These are phyloP conservation scores for Hypoxylon sp. DNA, from an alignment of 2,329 filamentous ascomycete genomes.

Conservation along the genomic window DNA sequence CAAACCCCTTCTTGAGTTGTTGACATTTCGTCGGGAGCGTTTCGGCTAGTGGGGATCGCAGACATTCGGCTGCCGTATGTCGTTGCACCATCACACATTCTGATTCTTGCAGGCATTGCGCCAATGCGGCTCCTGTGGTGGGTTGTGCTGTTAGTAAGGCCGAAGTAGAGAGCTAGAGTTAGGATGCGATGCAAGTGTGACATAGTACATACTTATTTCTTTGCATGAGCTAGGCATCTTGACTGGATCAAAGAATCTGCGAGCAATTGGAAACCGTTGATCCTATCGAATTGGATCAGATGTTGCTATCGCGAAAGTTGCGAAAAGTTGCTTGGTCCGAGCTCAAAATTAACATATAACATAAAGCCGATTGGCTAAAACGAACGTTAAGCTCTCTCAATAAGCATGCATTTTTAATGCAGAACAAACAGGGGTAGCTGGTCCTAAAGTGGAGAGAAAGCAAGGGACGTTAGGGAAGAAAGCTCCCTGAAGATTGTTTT, in stretches of 20 bases:
- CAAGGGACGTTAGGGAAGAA: conserved; percentile 11
- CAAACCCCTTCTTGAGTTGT: conserved; percentile 90
- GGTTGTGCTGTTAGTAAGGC: conserved; percentile 21
- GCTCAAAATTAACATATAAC: conserved; percentile 16
- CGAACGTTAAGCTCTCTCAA: neutral
- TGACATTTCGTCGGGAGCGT: conserved; percentile 88
- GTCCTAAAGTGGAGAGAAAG: conserved; percentile 18
- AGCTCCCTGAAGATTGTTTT: conserved; percentile 15
- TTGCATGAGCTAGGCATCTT: conserved; percentile 95
- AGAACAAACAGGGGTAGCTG: conserved; percentile 33
- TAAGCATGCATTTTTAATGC: conserved; percentile 21
- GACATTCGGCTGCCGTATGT: conserved; percentile 85
- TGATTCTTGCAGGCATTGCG: conserved; percentile 92
- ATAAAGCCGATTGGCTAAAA: conserved; percentile 28
- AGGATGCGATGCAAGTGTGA: neutral
- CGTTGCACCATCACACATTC: conserved; percentile 96
- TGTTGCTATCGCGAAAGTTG: conserved; percentile 27
- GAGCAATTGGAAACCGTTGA: conserved; percentile 1
- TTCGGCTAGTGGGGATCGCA: conserved; percentile 81
- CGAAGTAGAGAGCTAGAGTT: too few relatives aligned
- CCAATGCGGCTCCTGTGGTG: conserved; percentile 81
- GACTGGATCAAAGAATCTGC: conserved; percentile 25
- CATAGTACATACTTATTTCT: conserved; percentile 79
- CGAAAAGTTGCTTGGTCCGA: conserved; percentile 29
- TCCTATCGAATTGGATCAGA: conserved; percentile 16